Evolutionary conservation across 1,139 yeast genomes (phyloP).

Genomic region (Saccharomyces hybrid): DNA sequence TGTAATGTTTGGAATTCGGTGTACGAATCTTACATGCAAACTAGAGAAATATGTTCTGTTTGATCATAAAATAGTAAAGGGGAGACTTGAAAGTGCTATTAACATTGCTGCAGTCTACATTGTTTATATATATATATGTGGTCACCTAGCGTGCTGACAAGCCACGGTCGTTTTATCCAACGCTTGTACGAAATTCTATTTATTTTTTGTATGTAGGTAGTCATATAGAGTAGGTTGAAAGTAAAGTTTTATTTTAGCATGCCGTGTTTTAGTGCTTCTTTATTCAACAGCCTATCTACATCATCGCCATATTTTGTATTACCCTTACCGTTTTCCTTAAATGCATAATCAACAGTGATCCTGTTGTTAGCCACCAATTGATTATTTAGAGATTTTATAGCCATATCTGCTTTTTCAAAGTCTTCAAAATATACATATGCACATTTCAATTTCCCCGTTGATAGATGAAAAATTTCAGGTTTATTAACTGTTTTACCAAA

Average conservation of each 20-base stretch:
- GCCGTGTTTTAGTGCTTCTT: slow-evolving; percentile 45
- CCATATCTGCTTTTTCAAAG: slow-evolving; percentile 65
- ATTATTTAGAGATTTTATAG: slow-evolving; percentile 62
- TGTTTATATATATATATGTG: neutral
- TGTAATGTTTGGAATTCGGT: slow-evolving; percentile 20
- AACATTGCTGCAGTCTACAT: no score
- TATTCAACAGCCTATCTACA: slow-evolving; percentile 66
- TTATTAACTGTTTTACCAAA: slow-evolving; percentile 54
- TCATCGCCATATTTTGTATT: slow-evolving; percentile 65
- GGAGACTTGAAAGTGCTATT: no score
- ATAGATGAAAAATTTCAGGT: slow-evolving; percentile 49
- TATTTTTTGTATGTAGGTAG: no score
- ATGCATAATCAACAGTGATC: slow-evolving; percentile 61
- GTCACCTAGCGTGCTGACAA: no score
- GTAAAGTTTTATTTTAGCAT: slow-evolving; percentile 8
- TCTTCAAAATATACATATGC: slow-evolving; percentile 57
- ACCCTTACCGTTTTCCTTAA: slow-evolving; percentile 51
- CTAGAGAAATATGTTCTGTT: slow-evolving; percentile 11
- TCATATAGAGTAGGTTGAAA: no score
- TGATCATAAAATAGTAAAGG: neutral
- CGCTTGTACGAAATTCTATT: no score
- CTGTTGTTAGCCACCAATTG: slow-evolving; percentile 61
- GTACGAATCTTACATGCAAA: slow-evolving; percentile 13
- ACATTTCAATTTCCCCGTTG: slow-evolving; percentile 45
- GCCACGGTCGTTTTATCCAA: no score